phyloP scores from a whole-genome alignment of 352 stramenopile genomes.

The Globisporangium echinulatum region DNA sequence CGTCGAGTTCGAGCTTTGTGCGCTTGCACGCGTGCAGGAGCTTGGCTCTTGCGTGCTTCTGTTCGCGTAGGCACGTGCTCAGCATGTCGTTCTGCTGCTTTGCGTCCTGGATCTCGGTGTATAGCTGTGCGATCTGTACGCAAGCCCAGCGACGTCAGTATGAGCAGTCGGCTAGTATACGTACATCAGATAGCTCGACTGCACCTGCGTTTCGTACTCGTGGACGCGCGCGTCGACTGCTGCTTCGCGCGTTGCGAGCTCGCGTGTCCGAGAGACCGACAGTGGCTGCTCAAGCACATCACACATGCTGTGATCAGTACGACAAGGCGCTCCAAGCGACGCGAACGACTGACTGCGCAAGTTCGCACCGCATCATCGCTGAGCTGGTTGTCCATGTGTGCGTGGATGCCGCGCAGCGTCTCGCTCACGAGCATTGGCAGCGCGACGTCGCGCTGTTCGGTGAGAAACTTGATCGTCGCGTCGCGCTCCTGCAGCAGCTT shows the following conservation, averaged over 20 bases:
- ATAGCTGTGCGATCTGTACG: conserved; percentile 47
- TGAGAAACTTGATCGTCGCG: conserved; percentile 32
- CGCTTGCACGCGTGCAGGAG: conserved; percentile 70
- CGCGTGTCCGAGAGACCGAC: conserved; percentile 32
- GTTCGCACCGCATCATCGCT: conserved; percentile 8
- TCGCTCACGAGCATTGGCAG: conserved; percentile 56
- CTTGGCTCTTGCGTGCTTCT: conserved; percentile 66
- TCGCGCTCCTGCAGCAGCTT: conserved; percentile 57
- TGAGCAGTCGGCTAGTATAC: not conserved
- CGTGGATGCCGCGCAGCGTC: conserved; percentile 50
- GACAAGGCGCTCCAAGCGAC: not conserved
- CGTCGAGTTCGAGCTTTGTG: conserved; percentile 53
- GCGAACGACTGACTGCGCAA: not conserved
- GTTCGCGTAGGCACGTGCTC: conserved; percentile 50
- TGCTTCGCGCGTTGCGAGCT: conserved; percentile 18
- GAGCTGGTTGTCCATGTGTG: conserved; percentile 20
- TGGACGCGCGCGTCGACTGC: conserved; percentile 43
- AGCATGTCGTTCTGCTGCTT: conserved; percentile 70
- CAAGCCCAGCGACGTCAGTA: too few species aligned
- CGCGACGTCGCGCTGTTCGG: conserved; percentile 43
- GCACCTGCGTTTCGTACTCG: conserved; percentile 67
- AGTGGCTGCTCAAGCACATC: conserved; percentile 16
- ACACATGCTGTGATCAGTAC: too few species aligned
- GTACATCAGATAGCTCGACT: too few species aligned
- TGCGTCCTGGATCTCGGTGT: conserved; percentile 62